Percentiles rank a stretch among this genome's conserved stretches.
phyloP scores from a whole-genome alignment of 805 yeast genomes.

The Teunomyces atbi region DNA sequence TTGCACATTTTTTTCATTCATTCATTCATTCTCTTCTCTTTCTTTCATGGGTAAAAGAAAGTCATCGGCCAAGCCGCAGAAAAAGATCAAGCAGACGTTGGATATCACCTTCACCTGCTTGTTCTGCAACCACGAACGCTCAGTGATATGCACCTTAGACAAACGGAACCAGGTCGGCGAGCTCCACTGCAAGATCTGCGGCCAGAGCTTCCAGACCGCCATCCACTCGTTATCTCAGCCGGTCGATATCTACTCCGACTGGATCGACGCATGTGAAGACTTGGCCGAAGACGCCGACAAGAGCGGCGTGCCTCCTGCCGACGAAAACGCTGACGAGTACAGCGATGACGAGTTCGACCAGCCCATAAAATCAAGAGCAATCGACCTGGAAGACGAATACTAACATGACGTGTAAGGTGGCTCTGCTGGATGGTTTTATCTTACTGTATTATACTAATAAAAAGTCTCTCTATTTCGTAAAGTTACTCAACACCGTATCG shows the following conservation, averaged over 20 bases:
- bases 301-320: conserved; percentile 19
- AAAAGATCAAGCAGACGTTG: conserved; percentile 71
- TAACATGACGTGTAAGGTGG: conserved; percentile 1
- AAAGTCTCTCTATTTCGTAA: conserved; percentile 3
- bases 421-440: not conserved
- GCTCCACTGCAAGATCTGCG: conserved; percentile 87
- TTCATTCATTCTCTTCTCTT: too few relatives aligned
- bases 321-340: conserved; percentile 27
- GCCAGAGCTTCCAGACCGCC: conserved; percentile 87
- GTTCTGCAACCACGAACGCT: conserved; percentile 92
- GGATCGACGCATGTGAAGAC: conserved; percentile 96
- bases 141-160: conserved; percentile 85
- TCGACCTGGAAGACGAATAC: conserved; percentile 32
- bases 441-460: not conserved
- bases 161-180: conserved; percentile 83
- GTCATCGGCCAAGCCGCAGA: conserved; percentile 77
- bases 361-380: conserved; percentile 16
- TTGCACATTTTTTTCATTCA: too few relatives aligned
- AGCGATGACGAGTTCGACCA: conserved; percentile 33
- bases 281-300: conserved; percentile 64
- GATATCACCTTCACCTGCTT: conserved; percentile 86
- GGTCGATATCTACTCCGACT: conserved; percentile 91
- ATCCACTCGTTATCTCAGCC: conserved; percentile 85
- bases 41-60: conserved; percentile 70
- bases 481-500: conserved; percentile 18